These are phyloP conservation scores for Diaporthe destruens DNA, from an alignment of 2,329 filamentous ascomycete species.

Conservation along the genomic window DNA sequence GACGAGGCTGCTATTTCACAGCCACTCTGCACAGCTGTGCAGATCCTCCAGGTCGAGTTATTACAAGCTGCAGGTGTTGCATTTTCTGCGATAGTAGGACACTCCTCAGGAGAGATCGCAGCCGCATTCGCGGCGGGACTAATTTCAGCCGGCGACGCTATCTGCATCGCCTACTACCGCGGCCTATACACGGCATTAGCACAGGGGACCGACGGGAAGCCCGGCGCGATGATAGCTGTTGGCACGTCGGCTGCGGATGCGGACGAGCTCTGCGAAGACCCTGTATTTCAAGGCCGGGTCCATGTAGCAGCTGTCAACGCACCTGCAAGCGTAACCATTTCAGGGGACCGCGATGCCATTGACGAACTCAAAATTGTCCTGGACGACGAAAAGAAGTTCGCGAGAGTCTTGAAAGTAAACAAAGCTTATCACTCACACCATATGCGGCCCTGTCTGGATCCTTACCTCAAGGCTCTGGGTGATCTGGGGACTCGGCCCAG, in stretches of 20 bases:
- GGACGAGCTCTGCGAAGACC: background rate
- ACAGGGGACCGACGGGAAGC: slow-evolving; percentile 21
- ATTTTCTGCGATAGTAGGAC: slow-evolving; percentile 47
- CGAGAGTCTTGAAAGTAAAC: too few relatives aligned
- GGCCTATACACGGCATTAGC: too few relatives aligned
- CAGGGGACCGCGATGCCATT: too few relatives aligned
- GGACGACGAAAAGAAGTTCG: too few relatives aligned
- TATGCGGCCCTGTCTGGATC: too few relatives aligned
- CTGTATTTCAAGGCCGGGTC: slow-evolving; percentile 43
- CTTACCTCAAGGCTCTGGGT: too few relatives aligned
- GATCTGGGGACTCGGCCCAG: too few relatives aligned
- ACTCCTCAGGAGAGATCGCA: slow-evolving; percentile 45
- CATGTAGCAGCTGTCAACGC: slow-evolving; percentile 48
- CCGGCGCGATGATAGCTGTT: slow-evolving; percentile 32
- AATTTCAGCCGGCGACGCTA: slow-evolving; percentile 42
- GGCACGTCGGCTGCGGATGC: background rate
- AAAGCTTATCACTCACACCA: too few relatives aligned
- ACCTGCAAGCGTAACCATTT: too few relatives aligned
- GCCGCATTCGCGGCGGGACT: slow-evolving; percentile 27
- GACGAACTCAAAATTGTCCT: too few relatives aligned
- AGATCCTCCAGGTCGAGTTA: slow-evolving; percentile 53
- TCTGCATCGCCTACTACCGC: slow-evolving; percentile 45
- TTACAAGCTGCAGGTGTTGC: slow-evolving; percentile 44
- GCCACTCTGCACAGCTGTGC: slow-evolving; percentile 51
- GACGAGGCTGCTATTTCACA: slow-evolving; percentile 42